A percentile compares a stretch with the other conserved stretches of the same genome.
Evolutionary conservation across 1,284 basidiomycete species (phyloP).

Genomic region (Singerocomus inundabilis): DNA sequence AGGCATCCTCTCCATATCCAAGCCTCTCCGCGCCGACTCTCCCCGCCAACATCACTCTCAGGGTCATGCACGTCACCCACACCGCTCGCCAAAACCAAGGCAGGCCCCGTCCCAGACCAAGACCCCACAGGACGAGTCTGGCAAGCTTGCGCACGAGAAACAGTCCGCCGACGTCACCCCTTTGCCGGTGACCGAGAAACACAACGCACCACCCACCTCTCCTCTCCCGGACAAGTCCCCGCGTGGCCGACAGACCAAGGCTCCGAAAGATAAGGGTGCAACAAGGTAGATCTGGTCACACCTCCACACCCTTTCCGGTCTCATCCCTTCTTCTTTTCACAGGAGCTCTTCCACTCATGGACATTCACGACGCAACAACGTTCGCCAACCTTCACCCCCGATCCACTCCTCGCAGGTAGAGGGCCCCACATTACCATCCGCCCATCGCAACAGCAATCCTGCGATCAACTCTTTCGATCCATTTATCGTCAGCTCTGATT

Average conservation of each 20-base stretch:
- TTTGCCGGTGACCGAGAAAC: slow-evolving; percentile 25
- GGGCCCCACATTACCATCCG: slow-evolving; percentile 34
- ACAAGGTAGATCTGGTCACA: slow-evolving; percentile 27
- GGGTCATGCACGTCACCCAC: slow-evolving; percentile 34
- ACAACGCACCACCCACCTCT: slow-evolving; percentile 16
- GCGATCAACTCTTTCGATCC: slow-evolving; percentile 54
- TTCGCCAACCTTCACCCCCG: slow-evolving; percentile 61
- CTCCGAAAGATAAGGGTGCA: slow-evolving; percentile 33
- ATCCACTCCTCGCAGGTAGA: slow-evolving; percentile 61
- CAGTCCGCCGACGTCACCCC: slow-evolving; percentile 9
- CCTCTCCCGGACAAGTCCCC: slow-evolving; percentile 24
- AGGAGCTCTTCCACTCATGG: slow-evolving; percentile 51
- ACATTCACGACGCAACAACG: slow-evolving; percentile 48
- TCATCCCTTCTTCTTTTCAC: slow-evolving; percentile 11
- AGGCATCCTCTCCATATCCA: slow-evolving; percentile 66
- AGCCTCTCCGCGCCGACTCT: slow-evolving; percentile 43
- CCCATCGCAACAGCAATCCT: slow-evolving; percentile 31
- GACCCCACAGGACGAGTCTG: slow-evolving; percentile 22
- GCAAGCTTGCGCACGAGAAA: slow-evolving; percentile 18
- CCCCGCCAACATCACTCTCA: slow-evolving; percentile 36
- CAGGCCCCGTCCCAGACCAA: slow-evolving; percentile 25
- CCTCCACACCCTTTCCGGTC: neutral
- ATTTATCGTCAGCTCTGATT: slow-evolving; percentile 47
- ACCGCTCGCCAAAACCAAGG: slow-evolving; percentile 38
- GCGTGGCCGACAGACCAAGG: slow-evolving; percentile 30